Conservation (phyloP, 306 rosid genomes). For the Cucurbita argyrosperma region DNA sequence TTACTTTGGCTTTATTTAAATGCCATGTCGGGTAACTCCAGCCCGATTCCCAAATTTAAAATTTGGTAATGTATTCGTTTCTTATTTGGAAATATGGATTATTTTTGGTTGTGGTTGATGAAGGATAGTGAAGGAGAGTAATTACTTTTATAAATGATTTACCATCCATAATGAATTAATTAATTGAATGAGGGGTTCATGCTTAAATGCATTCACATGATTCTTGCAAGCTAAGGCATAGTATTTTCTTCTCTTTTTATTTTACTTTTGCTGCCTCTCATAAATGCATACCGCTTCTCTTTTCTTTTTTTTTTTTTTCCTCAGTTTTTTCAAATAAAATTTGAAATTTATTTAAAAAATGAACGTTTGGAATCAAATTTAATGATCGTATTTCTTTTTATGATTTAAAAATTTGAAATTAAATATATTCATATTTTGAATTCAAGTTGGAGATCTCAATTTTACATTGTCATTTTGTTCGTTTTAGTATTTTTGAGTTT, state of each 20-base stretch:
- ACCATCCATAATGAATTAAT: not conserved
- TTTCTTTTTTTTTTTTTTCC: not conserved
- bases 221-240: constrained; percentile 25
- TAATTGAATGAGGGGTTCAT: not conserved
- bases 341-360: too few relatives aligned
- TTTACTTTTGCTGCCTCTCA: constrained; percentile 20
- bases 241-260: not conserved
- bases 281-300: constrained; percentile 36
- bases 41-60: too few relatives aligned
- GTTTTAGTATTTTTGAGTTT: too few relatives aligned
- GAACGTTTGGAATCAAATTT: not conserved
- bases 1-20: too few relatives aligned
- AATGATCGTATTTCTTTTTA: not conserved
- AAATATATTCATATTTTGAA: not conserved
- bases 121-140: not conserved
- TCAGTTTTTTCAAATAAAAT: not conserved
- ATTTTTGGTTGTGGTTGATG: not conserved
- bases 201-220: constrained; percentile 58
- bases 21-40: not conserved
- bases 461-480: not conserved
- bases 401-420: not conserved
- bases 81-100: too few relatives aligned
- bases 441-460: not conserved
- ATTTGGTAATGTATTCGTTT: too few relatives aligned
- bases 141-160: not conserved